Evolutionary conservation across 2,329 filamentous ascomycete species (phyloP).

Genomic region (Pseudogymnoascus sp.): DNA sequence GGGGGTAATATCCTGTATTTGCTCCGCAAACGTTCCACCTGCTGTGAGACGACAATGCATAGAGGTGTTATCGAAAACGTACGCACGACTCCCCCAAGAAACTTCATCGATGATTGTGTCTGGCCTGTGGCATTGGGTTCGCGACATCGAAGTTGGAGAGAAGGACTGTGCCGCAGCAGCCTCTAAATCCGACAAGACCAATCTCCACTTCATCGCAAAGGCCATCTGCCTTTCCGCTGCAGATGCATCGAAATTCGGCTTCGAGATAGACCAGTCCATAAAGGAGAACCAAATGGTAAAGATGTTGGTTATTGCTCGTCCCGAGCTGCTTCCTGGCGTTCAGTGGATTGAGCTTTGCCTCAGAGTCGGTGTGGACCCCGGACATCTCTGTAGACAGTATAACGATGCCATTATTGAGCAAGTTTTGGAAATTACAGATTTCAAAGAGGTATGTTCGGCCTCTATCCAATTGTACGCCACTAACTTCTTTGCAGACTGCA

Average conservation of each 20-base stretch:
- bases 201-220: constrained; percentile 52
- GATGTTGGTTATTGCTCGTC: constrained; percentile 68
- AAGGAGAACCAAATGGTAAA: constrained; percentile 65
- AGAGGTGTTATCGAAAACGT: constrained; percentile 53
- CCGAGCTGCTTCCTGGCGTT: constrained; percentile 65
- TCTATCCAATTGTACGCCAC: constrained; percentile 14
- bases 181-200: constrained; percentile 54
- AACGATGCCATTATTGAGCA: constrained; percentile 58
- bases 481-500: constrained; percentile 19
- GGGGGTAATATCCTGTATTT: constrained; percentile 70
- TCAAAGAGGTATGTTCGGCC: constrained; percentile 28
- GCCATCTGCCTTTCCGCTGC: constrained; percentile 54
- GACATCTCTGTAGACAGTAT: constrained; percentile 58
- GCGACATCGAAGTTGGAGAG: constrained; percentile 56
- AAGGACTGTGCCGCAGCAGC: constrained; percentile 66
- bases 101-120: constrained; percentile 57
- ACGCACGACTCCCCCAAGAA: constrained; percentile 47
- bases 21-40: constrained; percentile 51
- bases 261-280: constrained; percentile 36
- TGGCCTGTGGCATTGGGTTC: constrained; percentile 74
- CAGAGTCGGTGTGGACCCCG: constrained; percentile 72
- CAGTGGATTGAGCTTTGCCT: constrained; percentile 89
- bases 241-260: constrained; percentile 37
- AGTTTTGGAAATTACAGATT: constrained; percentile 44
- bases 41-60: constrained; percentile 55